Evolutionary conservation across 768 basidiomycete genomes (phyloP), one percentile per base, ranked within the genome.

Genomic region (Daedaleopsis sinensis): DNA sequence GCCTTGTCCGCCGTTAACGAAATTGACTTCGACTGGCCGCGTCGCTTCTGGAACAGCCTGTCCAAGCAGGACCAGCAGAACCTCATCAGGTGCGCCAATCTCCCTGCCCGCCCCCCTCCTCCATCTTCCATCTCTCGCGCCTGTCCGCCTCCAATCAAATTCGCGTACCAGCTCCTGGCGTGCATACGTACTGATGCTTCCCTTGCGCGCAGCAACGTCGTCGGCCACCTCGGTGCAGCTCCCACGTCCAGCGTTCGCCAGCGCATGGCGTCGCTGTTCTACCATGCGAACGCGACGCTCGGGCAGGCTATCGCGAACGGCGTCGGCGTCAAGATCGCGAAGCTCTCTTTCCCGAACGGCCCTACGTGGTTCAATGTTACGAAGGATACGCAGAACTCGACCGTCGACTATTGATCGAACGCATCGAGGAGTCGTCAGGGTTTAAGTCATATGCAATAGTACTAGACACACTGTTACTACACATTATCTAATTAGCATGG

Each of bases 11-110:
- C 67, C 13, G 73, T 76, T 35, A 74, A 64, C 9, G 76, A 78
- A 55, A 65, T 74, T 46, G 78, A 80, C 59, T 80, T 78, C 58
- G 77, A 75, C 18, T 74, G 73, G 63, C 75, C 78, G 18, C 71
- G 74, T 47, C 66, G 70, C 37, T 79, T 77, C 65, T 79, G 78
- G 78, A 67, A 65, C 43, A 55, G 68, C 52, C 71, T 78, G 36
- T 75, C 77, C 13, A 56, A 68, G 48, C 67, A 61, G 9, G 77
- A 78, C 64, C 68, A 78, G 59, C 67, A 73, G 36, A 71, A 78
- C 65, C 57, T 79, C 38, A 70, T 80, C 52, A 70, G 54, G 71
- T 71, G 35, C 50, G 68, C 52, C 16, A 12, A 5, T 38, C 12
- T 1, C 16, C 39, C 15, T 9, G 39, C 18, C 39, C 1, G 15